Evolutionary conservation across 345 rosid species (phyloP), one percentile per base, ranked within the genome.

Genomic region (Eutrema japonicum): DNA sequence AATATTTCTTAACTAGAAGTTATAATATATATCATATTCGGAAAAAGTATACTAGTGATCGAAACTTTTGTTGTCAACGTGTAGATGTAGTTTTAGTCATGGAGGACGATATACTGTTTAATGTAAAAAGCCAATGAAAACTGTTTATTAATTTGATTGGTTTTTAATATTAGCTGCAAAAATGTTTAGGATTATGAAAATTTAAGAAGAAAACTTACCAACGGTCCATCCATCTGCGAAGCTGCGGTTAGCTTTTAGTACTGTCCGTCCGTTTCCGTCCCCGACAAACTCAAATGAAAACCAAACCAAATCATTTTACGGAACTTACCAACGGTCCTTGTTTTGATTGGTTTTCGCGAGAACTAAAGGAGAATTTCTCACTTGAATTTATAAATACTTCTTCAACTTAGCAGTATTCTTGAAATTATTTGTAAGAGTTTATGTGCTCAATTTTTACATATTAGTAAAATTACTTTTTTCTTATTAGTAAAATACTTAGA

Each of bases 141-240:
- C 6, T 45, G 6, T 45, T 6, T 46, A 46, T 22, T 22, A 22
- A 22, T 6, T 4, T 46, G 50, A 46, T 6, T 45, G 9, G 3
- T 7, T 30, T 32, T 33, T 55, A 7, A 35, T n/a, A 35, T 16
- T 11, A 26, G 45, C 11, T 64, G 33, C 16, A 8, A 35, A 64
- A 18, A 27, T 35, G 22, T 51, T 26, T 38, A 27, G 29, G 4
- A 38, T 27, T 10, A 10, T 12, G 6, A 0, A 66, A 66, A 38
- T 6, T 37, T 66, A 27, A 50, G 49, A 66, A 36, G 29, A 37
- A 16, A 59, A 79, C 85, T 84, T 58, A 93, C 98, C 98, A 6
- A 93, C 90, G 1, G 97, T 87, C 85, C 82, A 90, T 32, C 94
- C 92, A 35, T 86, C 97, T 9, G 72, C 83, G 3, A 66, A 84